Conservation (phyloP, 148 eudicot genomes). For the Spergularia marina region DNA sequence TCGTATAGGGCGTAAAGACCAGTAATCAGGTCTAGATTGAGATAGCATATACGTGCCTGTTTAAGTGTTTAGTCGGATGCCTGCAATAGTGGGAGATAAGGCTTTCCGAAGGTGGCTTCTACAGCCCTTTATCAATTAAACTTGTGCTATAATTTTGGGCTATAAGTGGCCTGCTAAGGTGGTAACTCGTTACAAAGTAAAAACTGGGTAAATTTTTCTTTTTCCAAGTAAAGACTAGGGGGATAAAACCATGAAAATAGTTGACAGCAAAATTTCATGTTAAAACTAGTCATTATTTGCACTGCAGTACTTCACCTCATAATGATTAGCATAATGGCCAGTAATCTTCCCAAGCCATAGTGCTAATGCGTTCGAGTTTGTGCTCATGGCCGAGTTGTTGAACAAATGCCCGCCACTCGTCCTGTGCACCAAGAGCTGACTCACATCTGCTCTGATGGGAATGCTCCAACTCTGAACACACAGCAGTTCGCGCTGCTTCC, state of each 20-base stretch:
- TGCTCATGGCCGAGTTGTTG: slow-evolving; percentile 87
- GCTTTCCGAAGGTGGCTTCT: no score
- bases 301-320: background rate
- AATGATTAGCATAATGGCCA: slow-evolving; percentile 26
- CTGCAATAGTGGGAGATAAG: no score
- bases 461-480: slow-evolving; percentile 71
- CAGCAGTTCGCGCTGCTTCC: slow-evolving; percentile 60
- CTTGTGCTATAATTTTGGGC: background rate
- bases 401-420: slow-evolving; percentile 84
- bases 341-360: slow-evolving; percentile 36
- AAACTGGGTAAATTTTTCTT: no score
- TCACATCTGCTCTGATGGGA: slow-evolving; percentile 71
- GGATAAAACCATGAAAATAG: background rate
- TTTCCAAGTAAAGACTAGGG: no score
- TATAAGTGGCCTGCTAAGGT: background rate
- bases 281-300: background rate
- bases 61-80: no score
- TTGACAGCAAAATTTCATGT: background rate
- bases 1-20: no score
- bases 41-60: no score
- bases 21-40: no score
- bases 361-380: slow-evolving; percentile 21
- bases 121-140: no score
- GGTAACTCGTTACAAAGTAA: background rate
- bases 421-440: slow-evolving; percentile 79